phyloP scores from a whole-genome alignment of 331 rosid genomes.

The Malus hybrid region DNA sequence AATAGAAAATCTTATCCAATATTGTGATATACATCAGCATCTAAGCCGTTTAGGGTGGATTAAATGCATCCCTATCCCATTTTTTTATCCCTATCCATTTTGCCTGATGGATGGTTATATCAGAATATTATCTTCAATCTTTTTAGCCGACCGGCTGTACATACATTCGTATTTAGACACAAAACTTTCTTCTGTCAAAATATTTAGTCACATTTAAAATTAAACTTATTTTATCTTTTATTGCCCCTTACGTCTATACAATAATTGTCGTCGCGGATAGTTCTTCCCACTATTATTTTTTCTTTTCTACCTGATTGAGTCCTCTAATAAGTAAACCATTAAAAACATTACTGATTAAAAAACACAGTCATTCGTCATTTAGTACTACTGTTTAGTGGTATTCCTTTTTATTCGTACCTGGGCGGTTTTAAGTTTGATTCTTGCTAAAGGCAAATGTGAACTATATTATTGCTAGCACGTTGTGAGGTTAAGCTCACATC shows the following conservation, averaged over 20 bases:
- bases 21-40: not conserved
- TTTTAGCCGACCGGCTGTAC: no score
- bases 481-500: fast-evolving
- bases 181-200: not conserved
- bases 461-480: no score
- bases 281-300: not conserved
- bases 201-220: not conserved
- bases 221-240: not conserved
- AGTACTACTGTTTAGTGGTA: no score
- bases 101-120: not conserved
- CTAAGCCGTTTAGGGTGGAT: not conserved
- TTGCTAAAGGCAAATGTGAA: no score
- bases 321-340: no score
- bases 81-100: not conserved
- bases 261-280: no score
- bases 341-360: no score
- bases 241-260: not conserved
- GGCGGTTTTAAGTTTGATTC: no score
- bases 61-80: not conserved
- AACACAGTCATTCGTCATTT: no score
- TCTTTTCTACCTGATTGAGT: not conserved
- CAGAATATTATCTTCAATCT: no score
- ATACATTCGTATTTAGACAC: no score
- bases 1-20: not conserved
- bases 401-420: no score